phyloP scores from a whole-genome alignment of 306 rosid genomes.

The Cicer cuneatum region DNA sequence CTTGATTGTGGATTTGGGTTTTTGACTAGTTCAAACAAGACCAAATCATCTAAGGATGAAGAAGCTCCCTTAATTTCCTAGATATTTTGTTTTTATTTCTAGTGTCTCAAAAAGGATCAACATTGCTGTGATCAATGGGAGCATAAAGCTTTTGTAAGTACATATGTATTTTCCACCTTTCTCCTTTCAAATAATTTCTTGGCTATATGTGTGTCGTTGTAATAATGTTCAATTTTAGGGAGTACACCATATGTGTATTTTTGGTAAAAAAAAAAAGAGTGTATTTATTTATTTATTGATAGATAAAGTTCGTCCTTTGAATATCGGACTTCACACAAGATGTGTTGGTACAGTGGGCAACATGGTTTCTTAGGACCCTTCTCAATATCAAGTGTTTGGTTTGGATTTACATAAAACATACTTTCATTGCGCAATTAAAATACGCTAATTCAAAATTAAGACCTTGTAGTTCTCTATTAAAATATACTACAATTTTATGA shows the following conservation, averaged over 20 bases:
- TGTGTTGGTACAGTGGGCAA: slow-evolving; percentile 7
- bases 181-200: not conserved
- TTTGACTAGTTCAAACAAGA: not conserved
- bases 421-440: too few species aligned
- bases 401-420: too few species aligned
- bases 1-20: slow-evolving; percentile 49
- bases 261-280: too few species aligned
- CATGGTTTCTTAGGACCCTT: slow-evolving; percentile 5
- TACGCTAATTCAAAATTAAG: too few species aligned
- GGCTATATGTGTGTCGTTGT: slow-evolving; percentile 1
- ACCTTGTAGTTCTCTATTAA: not conserved
- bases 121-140: slow-evolving; percentile 1
- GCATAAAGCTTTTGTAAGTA: not conserved
- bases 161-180: not conserved
- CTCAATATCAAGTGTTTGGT: too few species aligned
- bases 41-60: slow-evolving; percentile 46
- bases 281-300: not conserved
- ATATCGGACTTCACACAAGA: not conserved
- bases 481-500: not conserved
- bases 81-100: too few species aligned
- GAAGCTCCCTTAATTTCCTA: slow-evolving; percentile 46
- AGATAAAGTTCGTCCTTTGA: slow-evolving; percentile 8
- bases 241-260: slow-evolving; percentile 9
- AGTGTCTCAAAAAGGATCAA: not conserved
- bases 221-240: slow-evolving; percentile 7